Conservation (phyloP, 371 early-diverging fungal genomes). For the Mortierella sp. region DNA sequence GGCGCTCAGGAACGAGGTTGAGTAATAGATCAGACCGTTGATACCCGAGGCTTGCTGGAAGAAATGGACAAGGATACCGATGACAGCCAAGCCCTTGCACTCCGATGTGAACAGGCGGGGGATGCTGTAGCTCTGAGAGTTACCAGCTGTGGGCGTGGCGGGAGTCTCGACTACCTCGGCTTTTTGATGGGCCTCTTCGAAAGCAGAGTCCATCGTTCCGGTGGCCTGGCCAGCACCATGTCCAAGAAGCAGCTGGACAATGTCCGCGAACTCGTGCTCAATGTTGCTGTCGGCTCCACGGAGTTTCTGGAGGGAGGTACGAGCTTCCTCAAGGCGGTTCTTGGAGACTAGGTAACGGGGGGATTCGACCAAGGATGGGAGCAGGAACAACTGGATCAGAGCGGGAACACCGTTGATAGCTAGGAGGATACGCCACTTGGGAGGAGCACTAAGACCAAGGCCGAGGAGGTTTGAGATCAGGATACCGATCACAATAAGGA, state of each 20-base stretch:
- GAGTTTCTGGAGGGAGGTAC: constrained; percentile 63
- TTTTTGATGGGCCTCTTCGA: background rate
- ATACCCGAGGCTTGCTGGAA: constrained; percentile 89
- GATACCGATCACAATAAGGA: constrained; percentile 83
- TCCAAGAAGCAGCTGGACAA: constrained; percentile 60
- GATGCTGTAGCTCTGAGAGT: constrained; percentile 42
- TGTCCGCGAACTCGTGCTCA: constrained; percentile 70
- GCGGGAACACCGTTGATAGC: constrained; percentile 73
- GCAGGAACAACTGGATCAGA: constrained; percentile 72
- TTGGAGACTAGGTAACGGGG: constrained; percentile 77
- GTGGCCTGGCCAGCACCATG: background rate
- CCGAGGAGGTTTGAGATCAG: constrained; percentile 72
- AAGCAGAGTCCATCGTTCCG: background rate
- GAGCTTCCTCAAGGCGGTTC: constrained; percentile 70
- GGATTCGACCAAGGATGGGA: constrained; percentile 81
- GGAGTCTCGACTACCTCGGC: no score
- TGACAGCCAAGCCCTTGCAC: constrained; percentile 67
- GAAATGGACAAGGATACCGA: constrained; percentile 59
- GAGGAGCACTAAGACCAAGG: constrained; percentile 64
- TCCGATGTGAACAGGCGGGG: constrained; percentile 59
- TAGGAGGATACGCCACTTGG: constrained; percentile 77
- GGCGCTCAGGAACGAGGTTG: constrained; percentile 61
- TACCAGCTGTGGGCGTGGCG: no score
- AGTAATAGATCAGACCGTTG: constrained; percentile 86
- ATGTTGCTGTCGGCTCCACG: constrained; percentile 65